Conservation (phyloP, 2,329 filamentous ascomycete genomes). For the Pseudomassariella vexata region DNA sequence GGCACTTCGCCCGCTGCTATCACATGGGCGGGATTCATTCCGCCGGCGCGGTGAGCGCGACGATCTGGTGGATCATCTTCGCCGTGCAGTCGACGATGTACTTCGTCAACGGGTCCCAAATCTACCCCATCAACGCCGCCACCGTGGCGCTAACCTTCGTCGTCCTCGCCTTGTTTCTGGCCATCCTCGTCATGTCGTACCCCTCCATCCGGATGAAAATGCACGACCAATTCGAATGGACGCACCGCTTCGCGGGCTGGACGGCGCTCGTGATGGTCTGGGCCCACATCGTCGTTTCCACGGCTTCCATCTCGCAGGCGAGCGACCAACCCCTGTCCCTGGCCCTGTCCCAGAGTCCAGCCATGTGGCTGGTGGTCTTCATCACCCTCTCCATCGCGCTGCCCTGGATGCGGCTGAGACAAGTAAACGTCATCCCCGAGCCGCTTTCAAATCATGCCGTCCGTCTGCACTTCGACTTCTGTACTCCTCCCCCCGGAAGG, state of each 20-base stretch:
- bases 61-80: slow-evolving; percentile 44
- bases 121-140: slow-evolving; percentile 12
- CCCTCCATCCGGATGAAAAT: slow-evolving; percentile 42
- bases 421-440: slow-evolving; percentile 59
- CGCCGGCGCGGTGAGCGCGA: slow-evolving; percentile 40
- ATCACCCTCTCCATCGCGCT: slow-evolving; percentile 62
- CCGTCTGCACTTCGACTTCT: slow-evolving; percentile 63
- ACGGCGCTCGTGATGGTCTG: slow-evolving; percentile 59
- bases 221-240: slow-evolving; percentile 52
- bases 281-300: slow-evolving; percentile 53
- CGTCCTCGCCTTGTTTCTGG: slow-evolving; percentile 50
- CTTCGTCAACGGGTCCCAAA: slow-evolving; percentile 12
- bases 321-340: slow-evolving; percentile 23
- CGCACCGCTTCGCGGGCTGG: slow-evolving; percentile 55
- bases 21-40: slow-evolving; percentile 48
- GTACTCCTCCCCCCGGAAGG: slow-evolving; percentile 49
- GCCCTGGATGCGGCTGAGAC: slow-evolving; percentile 68
- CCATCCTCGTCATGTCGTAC: slow-evolving; percentile 44
- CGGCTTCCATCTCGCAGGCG: slow-evolving; percentile 36
- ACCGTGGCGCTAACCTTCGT: slow-evolving; percentile 45
- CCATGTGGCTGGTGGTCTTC: slow-evolving; percentile 62
- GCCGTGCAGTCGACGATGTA: slow-evolving; percentile 31
- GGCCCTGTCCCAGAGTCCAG: slow-evolving; percentile 31
- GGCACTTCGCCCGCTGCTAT: slow-evolving; percentile 44
- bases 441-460: slow-evolving; percentile 67